Evolutionary conservation across 306 rosid genomes (phyloP), one percentile per base, ranked within the genome.

Genomic region (Ziziphus jujuba): DNA sequence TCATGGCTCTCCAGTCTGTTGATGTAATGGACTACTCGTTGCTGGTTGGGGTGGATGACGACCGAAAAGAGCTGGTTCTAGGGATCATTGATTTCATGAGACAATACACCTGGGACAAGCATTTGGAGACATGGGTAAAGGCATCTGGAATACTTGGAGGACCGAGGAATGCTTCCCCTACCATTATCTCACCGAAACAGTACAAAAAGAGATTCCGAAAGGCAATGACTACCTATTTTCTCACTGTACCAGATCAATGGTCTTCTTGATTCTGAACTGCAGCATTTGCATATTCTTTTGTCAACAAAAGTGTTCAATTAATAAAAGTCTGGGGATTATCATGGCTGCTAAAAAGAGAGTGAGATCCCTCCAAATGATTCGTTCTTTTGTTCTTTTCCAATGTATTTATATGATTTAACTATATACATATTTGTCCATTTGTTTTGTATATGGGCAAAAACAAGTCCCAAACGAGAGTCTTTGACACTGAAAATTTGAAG

Each of bases 101-200:
- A 67, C 99, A 95, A 21, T 95, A 95, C 82, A 95, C 99, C 1
- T 95, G 99, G 99, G 99, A 95, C 91, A 95, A 95, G 82, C 99
- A 95, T 76, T 81, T 95, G 68, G 99, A 95, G 74, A 91, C 99
- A 36, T 91, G 96, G 99, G 99, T 91, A 6, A 95, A 95, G 79
- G 86, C 96, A 9, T 75, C 95, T 21, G 99, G 99, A 34, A 91
- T 95, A 50, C 92, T 95, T 24, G 99, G 99, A 9, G 99, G 99
- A 70, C 86, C 80, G 0, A 95, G 64, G 67, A 95, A 95, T 72
- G 88, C 97, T 61, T 22, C 99, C 33, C 99, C 99, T 0, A 95
- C 99, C 28, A 85, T 95, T 35, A 79, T 95, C 63, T 95, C 99
- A 54, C 99, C 99, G 0, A 87, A 64, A 51, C 92, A 91, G 71